phyloP scores from a whole-genome alignment of 768 basidiomycete genomes.

The Suillus occidentalis region DNA sequence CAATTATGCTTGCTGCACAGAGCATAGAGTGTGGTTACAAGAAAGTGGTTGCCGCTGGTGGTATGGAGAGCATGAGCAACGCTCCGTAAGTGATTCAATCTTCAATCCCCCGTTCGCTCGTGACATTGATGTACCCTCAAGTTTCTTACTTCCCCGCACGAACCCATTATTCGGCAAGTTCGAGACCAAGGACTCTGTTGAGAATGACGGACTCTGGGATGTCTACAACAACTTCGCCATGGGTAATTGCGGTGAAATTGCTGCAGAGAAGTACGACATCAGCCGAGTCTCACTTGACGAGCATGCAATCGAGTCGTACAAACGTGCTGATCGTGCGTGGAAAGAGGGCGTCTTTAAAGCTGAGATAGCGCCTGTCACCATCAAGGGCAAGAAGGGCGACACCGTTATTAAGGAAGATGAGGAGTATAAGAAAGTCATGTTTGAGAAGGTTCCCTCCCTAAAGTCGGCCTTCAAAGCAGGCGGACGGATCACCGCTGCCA shows the following conservation, averaged over 20 bases:
- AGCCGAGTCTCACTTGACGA: conserved; percentile 85
- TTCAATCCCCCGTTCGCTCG: conserved; percentile 4
- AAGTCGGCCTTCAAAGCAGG: conserved; percentile 88
- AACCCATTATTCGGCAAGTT: conserved; percentile 90
- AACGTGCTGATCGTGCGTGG: conserved; percentile 92
- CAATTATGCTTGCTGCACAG: conserved; percentile 92
- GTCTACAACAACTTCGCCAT: conserved; percentile 97
- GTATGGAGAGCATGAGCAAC: conserved; percentile 99
- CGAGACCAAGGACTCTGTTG: conserved; percentile 82
- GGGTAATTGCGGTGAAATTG: conserved; percentile 94
- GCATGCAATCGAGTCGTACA: conserved; percentile 94
- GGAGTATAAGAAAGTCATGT: conserved; percentile 96
- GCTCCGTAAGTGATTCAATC: conserved; percentile 73
- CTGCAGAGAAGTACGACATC: conserved; percentile 81
- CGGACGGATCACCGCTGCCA: conserved; percentile 93
- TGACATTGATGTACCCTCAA: conserved; percentile 27
- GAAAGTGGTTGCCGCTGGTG: conserved; percentile 87
- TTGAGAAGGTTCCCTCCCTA: conserved; percentile 88
- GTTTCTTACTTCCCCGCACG: conserved; percentile 80
- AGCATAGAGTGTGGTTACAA: conserved; percentile 85
- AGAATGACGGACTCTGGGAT: conserved; percentile 93
- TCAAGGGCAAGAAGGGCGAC: conserved; percentile 95
- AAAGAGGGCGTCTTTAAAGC: conserved; percentile 77
- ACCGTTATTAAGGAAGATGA: conserved; percentile 91
- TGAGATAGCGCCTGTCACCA: conserved; percentile 86